These are phyloP conservation scores for Hypomontagnella submonticulosa DNA, from an alignment of 495 filamentous ascomycete species.

Conservation along the genomic window DNA sequence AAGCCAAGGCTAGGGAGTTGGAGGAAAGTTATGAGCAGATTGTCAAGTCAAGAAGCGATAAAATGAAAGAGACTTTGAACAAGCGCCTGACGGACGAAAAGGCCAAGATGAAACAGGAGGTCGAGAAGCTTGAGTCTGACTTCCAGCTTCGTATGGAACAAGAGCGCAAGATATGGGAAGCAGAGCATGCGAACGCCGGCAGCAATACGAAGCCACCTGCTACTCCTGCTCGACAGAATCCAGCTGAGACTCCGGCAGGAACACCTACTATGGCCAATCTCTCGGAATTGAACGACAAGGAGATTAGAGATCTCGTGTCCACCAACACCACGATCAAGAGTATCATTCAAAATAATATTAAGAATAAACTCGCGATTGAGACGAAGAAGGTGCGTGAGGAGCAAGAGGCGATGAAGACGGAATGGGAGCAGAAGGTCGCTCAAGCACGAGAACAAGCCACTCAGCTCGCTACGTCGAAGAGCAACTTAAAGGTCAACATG, in stretches of 20 bases:
- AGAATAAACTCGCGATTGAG: conserved; percentile 64
- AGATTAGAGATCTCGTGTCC: conserved; percentile 71
- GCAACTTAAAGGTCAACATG: conserved; percentile 79
- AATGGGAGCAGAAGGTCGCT: conserved; percentile 63
- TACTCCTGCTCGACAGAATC: conserved; percentile 48
- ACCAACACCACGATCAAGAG: conserved; percentile 71
- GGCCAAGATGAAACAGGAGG: conserved; percentile 60
- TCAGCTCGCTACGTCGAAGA: conserved; percentile 70
- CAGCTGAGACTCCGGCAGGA: conserved; percentile 39
- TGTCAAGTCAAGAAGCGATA: conserved; percentile 73
- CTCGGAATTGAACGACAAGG: conserved; percentile 63
- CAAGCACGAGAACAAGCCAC: conserved; percentile 63
- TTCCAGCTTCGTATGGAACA: conserved; percentile 74
- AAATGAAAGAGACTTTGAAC: conserved; percentile 76
- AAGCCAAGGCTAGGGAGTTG: conserved; percentile 62
- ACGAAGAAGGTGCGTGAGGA: conserved; percentile 68
- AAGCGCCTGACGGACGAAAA: conserved; percentile 72
- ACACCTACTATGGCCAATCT: conserved; percentile 52
- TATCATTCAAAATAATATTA: conserved; percentile 76
- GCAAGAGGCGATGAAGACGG: conserved; percentile 56
- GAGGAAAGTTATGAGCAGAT: conserved; percentile 66
- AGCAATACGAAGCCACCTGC: conserved; percentile 41
- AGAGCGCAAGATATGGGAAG: conserved; percentile 66
- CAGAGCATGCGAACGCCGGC: conserved; percentile 54
- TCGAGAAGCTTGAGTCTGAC: conserved; percentile 67